A percentile compares a stretch with the other conserved stretches of the same genome.
Evolutionary conservation across 495 filamentous ascomycete species (phyloP).

Genomic region (Aspergillus nidulans): DNA sequence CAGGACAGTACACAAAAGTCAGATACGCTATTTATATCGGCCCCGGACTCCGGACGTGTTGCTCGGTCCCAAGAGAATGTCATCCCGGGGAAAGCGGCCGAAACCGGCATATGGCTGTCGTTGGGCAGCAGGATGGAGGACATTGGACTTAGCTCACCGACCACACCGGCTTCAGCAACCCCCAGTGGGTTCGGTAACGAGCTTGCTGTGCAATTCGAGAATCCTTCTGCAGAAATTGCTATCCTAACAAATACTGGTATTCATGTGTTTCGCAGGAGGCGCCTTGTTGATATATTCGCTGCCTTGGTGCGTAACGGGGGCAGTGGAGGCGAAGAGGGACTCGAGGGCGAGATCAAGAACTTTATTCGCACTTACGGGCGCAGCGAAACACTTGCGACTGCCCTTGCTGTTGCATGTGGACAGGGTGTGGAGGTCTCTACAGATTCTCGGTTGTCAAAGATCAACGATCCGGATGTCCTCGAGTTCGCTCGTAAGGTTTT

Average conservation of each 20-base stretch:
- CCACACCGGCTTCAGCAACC: constrained; percentile 61
- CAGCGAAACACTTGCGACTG: constrained; percentile 80
- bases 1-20: constrained; percentile 45
- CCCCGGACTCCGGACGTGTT: constrained; percentile 81
- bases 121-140: constrained; percentile 68
- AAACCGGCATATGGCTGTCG: constrained; percentile 71
- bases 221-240: constrained; percentile 73
- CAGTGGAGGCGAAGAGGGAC: constrained; percentile 65
- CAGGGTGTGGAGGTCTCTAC: constrained; percentile 75
- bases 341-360: constrained; percentile 72
- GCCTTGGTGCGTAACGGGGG: constrained; percentile 65
- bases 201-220: constrained; percentile 87
- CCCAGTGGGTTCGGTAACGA: constrained; percentile 92
- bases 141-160: constrained; percentile 66
- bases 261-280: constrained; percentile 72
- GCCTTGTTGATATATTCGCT: constrained; percentile 91
- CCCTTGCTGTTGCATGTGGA: constrained; percentile 93
- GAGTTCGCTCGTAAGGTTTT: constrained; percentile 81
- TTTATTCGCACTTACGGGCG: constrained; percentile 82
- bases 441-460: constrained; percentile 60
- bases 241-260: constrained; percentile 88
- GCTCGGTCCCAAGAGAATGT: constrained; percentile 51
- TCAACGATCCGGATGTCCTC: constrained; percentile 76
- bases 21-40: constrained; percentile 76
- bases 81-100: constrained; percentile 48